Conservation (phyloP, 495 filamentous ascomycete species). For the Oidiodendron maius region DNA sequence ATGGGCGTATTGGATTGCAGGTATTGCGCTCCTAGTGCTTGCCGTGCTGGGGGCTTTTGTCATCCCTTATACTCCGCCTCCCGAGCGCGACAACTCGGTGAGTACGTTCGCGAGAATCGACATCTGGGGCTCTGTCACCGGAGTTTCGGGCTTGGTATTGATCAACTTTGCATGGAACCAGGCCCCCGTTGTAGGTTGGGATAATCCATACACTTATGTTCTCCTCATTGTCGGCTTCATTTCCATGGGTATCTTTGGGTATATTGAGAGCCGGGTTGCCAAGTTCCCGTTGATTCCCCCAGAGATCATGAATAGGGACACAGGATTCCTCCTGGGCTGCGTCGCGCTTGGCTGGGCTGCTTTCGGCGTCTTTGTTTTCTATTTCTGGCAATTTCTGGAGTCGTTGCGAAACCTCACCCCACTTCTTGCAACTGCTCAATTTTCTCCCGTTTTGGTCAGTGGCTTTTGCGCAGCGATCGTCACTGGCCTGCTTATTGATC, state of each 20-base stretch:
- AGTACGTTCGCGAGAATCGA: constrained; percentile 36
- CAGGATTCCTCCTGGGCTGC: constrained; percentile 48
- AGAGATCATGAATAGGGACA: constrained; percentile 39
- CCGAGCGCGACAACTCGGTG: constrained; percentile 12
- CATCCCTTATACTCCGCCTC: constrained; percentile 42
- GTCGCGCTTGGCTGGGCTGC: constrained; percentile 53
- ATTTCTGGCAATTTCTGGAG: constrained; percentile 50
- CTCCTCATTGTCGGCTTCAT: constrained; percentile 52
- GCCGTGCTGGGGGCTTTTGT: constrained; percentile 36
- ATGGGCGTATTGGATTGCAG: constrained; percentile 58
- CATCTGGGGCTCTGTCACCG: constrained; percentile 39
- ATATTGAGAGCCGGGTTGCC: constrained; percentile 35
- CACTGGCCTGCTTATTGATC: constrained; percentile 39
- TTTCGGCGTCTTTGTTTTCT: constrained; percentile 59
- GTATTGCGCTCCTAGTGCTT: constrained; percentile 36
- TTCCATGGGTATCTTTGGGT: constrained; percentile 42
- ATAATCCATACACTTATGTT: constrained; percentile 42
- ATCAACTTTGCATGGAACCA: constrained; percentile 60
- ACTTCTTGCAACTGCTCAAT: constrained; percentile 41
- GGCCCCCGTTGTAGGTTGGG: constrained; percentile 53
- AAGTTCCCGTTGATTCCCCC: constrained; percentile 49
- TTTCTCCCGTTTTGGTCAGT: constrained; percentile 36
- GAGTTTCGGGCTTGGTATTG: constrained; percentile 50
- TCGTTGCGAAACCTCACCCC: constrained; percentile 38
- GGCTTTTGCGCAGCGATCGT: constrained; percentile 44